Evolutionary conservation across 2,329 filamentous ascomycete genomes (phyloP).

Genomic region (Tolypocladium endophyticum): DNA sequence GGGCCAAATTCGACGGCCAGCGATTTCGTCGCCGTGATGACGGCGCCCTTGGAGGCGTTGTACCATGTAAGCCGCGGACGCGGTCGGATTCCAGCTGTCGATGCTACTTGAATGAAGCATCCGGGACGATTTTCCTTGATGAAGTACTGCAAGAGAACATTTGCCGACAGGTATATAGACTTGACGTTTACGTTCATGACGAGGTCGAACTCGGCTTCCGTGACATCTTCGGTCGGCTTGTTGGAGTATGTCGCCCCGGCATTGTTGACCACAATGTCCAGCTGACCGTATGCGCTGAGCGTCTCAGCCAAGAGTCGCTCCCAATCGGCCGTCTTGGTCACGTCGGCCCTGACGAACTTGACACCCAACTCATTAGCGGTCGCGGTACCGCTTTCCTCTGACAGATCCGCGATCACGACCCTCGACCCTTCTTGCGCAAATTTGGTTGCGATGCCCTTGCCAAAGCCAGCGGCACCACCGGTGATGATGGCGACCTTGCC

Average conservation of each 20-base stretch:
- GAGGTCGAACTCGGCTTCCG: conserved; percentile 54
- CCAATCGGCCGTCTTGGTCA: conserved; percentile 44
- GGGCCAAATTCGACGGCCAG: conserved; percentile 65
- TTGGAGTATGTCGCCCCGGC: conserved; percentile 49
- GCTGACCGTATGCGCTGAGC: conserved; percentile 33
- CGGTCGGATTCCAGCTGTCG: conserved; percentile 49
- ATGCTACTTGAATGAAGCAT: conserved; percentile 55
- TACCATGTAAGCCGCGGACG: conserved; percentile 58
- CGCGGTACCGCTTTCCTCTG: conserved; percentile 36
- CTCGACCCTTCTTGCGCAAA: conserved; percentile 49
- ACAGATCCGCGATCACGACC: conserved; percentile 53
- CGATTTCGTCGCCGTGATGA: conserved; percentile 45
- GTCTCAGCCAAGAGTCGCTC: conserved; percentile 33
- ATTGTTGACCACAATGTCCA: conserved; percentile 53
- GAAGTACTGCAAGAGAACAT: conserved; percentile 50
- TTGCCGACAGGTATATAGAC: conserved; percentile 50
- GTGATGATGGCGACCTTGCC: conserved; percentile 33
- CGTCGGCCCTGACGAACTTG: conserved; percentile 34
- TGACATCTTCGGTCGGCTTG: conserved; percentile 53
- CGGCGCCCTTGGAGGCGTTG: conserved; percentile 57
- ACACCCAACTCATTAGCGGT: conserved; percentile 34
- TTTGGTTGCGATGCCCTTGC: conserved; percentile 47
- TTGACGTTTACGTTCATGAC: conserved; percentile 62
- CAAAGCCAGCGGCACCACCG: conserved; percentile 53
- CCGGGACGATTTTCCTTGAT: conserved; percentile 45